Base-by-base conservation (phyloP, 2,329 filamentous ascomycete species). In the Pseudocercospora fijiensis region DNA sequence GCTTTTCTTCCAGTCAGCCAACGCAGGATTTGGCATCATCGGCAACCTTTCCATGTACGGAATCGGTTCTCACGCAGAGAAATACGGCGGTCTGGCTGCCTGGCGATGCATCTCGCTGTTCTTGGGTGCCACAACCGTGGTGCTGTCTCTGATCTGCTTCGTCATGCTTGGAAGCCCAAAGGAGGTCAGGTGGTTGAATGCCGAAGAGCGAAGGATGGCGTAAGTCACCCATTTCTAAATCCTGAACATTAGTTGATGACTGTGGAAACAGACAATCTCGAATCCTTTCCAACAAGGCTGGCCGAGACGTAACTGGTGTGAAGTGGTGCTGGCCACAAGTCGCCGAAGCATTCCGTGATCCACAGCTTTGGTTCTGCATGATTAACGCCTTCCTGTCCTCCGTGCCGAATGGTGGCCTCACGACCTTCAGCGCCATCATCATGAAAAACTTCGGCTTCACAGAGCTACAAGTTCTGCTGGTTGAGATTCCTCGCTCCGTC, bases 1-100 rank as follows among this genome's bases (percentile, higher is more conserved):
- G 1, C 70, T 78, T 0, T 74, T 78, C 65, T 78, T 76, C 71
- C 74, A 76, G 52, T 75, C 74, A 9, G 75, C 76, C 26, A 76
- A 77, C 30, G 75, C 75, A 1, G 74, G 74, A 47, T 76, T 77
- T 37, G 70, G 71, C 16, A 73, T 74, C 61, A 73, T 74, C 24
- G 65, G 68, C 7, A 67, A 63, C 27, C 60, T 73, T 13, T 62
- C 62, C 13, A 68, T 72, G 65, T 74, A 73, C 20, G 71, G 71
- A 9, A 73, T 72, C 45, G 72, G 71, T 1, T 61, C 62, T 1
- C 69, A 71, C 55, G 71, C 70, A 10, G 51, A 67, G 45, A 65
- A 70, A 45, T 47, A 72, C 18, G 68, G 68, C 3, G 69, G 69
- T 1, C 63, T 72, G 2, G 72, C 71, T 6, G 64, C 71, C 2